Evolutionary conservation across 2,329 filamentous ascomycete species (phyloP).

Genomic region (Endoconidiophora laricicola): DNA sequence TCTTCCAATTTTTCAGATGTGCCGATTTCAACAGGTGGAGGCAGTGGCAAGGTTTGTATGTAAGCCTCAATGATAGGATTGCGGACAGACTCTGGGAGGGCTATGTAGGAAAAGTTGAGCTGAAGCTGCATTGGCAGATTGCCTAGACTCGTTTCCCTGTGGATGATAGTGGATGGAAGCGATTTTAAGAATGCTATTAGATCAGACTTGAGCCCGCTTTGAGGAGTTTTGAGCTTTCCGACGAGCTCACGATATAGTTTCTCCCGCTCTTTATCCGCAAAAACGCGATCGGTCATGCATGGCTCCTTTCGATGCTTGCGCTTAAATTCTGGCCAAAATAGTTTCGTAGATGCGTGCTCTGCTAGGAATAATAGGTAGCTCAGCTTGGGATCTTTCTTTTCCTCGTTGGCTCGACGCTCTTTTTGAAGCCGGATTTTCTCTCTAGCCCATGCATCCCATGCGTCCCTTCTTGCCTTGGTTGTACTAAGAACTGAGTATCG

Average conservation of each 20-base stretch:
- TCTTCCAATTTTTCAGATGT: constrained; percentile 29
- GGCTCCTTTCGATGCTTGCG: constrained; percentile 73
- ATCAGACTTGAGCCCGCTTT: constrained; percentile 51
- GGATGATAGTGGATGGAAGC: constrained; percentile 40
- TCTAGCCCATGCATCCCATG: constrained; percentile 69
- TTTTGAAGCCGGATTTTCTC: constrained; percentile 58
- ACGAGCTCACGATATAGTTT: constrained; percentile 65
- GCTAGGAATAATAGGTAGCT: constrained; percentile 71
- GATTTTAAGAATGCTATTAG: constrained; percentile 47
- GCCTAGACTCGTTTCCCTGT: constrained; percentile 38
- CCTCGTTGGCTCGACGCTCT: constrained; percentile 55
- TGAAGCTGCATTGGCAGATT: constrained; percentile 46
- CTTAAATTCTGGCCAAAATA: constrained; percentile 96
- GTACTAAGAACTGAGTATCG: constrained; percentile 72
- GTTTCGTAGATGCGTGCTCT: constrained; percentile 67
- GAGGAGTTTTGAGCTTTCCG: constrained; percentile 46
- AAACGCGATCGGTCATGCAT: constrained; percentile 57
- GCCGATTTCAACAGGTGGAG: constrained; percentile 21
- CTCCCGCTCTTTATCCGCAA: constrained; percentile 63
- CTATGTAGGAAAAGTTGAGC: constrained; percentile 53
- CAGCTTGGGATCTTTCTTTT: constrained; percentile 68
- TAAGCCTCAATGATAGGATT: constrained; percentile 51
- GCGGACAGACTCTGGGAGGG: constrained; percentile 41
- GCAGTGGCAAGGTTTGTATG: constrained; percentile 45
- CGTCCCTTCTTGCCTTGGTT: constrained; percentile 66